Evolutionary conservation across 805 yeast species (phyloP).

Genomic region (Starmerella powellii): DNA sequence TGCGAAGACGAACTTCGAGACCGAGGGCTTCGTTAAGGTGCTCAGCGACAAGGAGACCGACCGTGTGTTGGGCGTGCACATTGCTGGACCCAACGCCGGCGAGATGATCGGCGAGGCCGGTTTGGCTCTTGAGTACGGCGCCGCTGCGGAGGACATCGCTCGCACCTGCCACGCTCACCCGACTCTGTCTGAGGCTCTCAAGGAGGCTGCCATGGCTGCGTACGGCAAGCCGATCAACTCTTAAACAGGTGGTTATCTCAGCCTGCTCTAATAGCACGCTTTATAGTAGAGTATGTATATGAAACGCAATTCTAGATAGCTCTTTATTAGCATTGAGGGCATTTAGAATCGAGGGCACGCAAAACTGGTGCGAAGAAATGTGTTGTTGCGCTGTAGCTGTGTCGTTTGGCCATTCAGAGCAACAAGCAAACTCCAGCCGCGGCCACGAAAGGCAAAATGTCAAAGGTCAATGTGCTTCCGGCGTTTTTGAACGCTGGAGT

Average conservation of each 20-base stretch:
- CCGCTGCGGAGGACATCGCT: slow-evolving; percentile 93
- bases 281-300: background rate
- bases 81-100: slow-evolving; percentile 97
- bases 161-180: slow-evolving; percentile 99
- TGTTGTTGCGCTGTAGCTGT: too few species aligned
- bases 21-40: slow-evolving; percentile 95
- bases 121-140: slow-evolving; percentile 96
- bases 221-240: slow-evolving; percentile 85
- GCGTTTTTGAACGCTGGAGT: too few species aligned
- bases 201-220: slow-evolving; percentile 92
- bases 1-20: slow-evolving; percentile 94
- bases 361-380: too few species aligned
- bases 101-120: slow-evolving; percentile 99
- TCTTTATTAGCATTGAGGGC: too few species aligned
- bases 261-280: background rate
- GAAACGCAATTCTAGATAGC: background rate
- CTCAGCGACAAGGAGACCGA: slow-evolving; percentile 95
- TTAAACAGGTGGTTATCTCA: slow-evolving; percentile 26
- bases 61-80: slow-evolving; percentile 91
- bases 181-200: slow-evolving; percentile 92
- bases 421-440: too few species aligned
- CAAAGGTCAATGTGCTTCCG: too few species aligned
- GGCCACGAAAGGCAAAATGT: too few species aligned
- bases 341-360: too few species aligned
- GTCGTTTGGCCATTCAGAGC: too few species aligned